Percentiles rank a stretch among this genome's conserved stretches.
phyloP scores from a whole-genome alignment of 345 rosid species.

The Corymbia maculata region DNA sequence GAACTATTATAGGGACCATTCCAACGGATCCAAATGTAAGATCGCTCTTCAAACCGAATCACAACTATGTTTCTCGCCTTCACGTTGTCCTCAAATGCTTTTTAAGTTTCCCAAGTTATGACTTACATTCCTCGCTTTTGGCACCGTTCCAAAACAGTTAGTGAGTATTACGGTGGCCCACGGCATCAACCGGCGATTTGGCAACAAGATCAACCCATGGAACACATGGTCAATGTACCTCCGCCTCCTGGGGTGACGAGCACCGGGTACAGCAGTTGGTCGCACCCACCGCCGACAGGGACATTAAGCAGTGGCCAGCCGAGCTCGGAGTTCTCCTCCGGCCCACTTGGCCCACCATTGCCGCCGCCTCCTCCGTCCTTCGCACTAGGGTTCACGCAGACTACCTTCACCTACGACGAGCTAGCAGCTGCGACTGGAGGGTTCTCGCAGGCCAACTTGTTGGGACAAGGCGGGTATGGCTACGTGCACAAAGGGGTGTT shows the following conservation, averaged over 20 bases:
- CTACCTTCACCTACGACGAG: constrained; percentile 62
- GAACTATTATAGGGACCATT: constrained; percentile 21
- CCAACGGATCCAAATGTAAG: constrained; percentile 2
- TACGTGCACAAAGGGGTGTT: constrained; percentile 73
- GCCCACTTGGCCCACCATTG: constrained; percentile 30
- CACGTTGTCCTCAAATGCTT: not conserved
- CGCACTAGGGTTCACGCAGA: constrained; percentile 52
- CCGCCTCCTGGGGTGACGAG: not conserved
- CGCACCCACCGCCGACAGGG: constrained; percentile 4
- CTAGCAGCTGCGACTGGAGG: constrained; percentile 58
- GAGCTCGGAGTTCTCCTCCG: constrained; percentile 33
- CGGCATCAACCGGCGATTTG: constrained; percentile 16
- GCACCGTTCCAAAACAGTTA: not conserved
- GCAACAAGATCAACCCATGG: not conserved
- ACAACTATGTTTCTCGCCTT: not conserved
- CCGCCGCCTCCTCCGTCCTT: constrained; percentile 40
- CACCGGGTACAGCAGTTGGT: not conserved
- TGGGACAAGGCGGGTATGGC: constrained; percentile 92
- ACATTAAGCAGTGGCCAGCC: constrained; percentile 26
- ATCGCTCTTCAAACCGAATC: not conserved
- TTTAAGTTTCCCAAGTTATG: not conserved
- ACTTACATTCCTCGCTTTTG: not conserved
- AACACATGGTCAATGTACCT: not conserved
- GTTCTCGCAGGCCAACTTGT: constrained; percentile 43
- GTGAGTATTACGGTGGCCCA: not conserved